Evolutionary conservation across 2,329 filamentous ascomycete species (phyloP), one percentile per base, ranked within the genome.

Genomic region (Aspergillus sp.): DNA sequence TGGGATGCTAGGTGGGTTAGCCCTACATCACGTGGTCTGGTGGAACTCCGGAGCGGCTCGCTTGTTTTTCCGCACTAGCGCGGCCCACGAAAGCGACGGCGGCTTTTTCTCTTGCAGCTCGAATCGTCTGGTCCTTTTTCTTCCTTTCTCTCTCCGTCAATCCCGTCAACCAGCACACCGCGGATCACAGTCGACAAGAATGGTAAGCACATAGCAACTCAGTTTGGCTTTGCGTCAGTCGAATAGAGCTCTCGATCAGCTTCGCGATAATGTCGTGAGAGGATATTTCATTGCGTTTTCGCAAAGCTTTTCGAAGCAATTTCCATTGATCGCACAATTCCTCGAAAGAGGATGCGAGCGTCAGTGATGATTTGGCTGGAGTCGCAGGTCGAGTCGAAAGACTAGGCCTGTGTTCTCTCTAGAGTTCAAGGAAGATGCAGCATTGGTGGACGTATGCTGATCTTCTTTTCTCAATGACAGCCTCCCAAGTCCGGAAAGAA

Each of bases 401-500:
- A 61, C 80, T 66, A 76, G 70, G 77, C 81, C 71, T 70, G 66
- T 75, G 68, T 65, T 82, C 90, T 95, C 92, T 89, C 84, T 96
- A 96, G 92, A 96, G 92, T 90, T 91, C 83, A 90, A 88, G 90
- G 89, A 91, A 92, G 90, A 91, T 85, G 79, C 81, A 85, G 84
- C 74, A 73, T 68, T 88, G 86, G 85, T 89, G 89, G 87, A 89
- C 87, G 88, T 87, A 83, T 81, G 90, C 93, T 97, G 91, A 79
- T 92, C 89, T 92, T 96, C 91, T 95, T 93, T 96, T 92, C 94
- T 98, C 94, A 95, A 98, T 98, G 93, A 98, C 86, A 98, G 95
- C 92, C 95, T 91, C 91, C 94, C 81, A 99, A 98, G 87, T 77
- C 81, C 77, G 93, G 93, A 87, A 98, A 97, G 91, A 98, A 97